These are phyloP conservation scores for Margaritispora aquatica DNA, from an alignment of 495 filamentous ascomycete genomes.

Conservation along the genomic window DNA sequence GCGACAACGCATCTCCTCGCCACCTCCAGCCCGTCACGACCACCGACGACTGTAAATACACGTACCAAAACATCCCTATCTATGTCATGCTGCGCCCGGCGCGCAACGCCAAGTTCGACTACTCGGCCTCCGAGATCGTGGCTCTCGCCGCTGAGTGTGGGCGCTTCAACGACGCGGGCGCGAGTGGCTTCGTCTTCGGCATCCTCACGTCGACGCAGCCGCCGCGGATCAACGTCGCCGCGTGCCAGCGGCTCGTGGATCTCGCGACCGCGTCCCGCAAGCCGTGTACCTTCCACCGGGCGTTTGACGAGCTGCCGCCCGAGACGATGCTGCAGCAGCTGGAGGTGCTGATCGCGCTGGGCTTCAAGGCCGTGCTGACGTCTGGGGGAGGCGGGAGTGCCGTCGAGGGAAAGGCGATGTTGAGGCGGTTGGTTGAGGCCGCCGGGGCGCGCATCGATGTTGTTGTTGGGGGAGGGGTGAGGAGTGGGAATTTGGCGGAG, in stretches of 20 bases:
- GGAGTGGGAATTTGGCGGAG: slow-evolving; percentile 29
- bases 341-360: slow-evolving; percentile 31
- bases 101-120: slow-evolving; percentile 35
- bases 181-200: slow-evolving; percentile 47
- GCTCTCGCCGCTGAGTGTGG: slow-evolving; percentile 34
- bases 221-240: slow-evolving; percentile 28
- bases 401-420: slow-evolving; percentile 30
- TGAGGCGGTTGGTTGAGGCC: slow-evolving; percentile 13
- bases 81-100: slow-evolving; percentile 47
- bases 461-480: slow-evolving; percentile 26
- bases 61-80: no score
- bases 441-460: slow-evolving; percentile 16
- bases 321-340: slow-evolving; percentile 25
- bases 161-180: slow-evolving; percentile 27
- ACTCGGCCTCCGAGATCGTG: slow-evolving; percentile 31
- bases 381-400: slow-evolving; percentile 38
- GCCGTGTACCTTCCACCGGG: slow-evolving; percentile 49
- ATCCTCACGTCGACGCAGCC: slow-evolving; percentile 33
- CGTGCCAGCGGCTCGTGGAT: slow-evolving; percentile 33
- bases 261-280: slow-evolving; percentile 27
- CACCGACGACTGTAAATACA: no score
- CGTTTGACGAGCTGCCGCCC: slow-evolving; percentile 39
- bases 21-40: no score
- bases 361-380: slow-evolving; percentile 42
- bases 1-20: no score